Conservation (phyloP, 2,329 filamentous ascomycete genomes). For the Clathrospora elynae region DNA sequence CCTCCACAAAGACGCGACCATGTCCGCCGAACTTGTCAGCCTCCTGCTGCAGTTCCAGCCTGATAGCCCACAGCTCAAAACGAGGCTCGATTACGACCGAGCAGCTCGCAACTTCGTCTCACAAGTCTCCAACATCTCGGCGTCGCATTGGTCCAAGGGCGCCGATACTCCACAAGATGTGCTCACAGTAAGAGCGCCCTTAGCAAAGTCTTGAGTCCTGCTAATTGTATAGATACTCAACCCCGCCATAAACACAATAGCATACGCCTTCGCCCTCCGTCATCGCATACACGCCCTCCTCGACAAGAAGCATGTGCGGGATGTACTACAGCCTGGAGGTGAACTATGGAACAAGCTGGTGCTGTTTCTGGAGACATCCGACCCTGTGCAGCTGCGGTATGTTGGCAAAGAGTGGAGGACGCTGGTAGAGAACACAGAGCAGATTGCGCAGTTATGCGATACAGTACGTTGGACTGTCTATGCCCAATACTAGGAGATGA, state of each 20-base stretch:
- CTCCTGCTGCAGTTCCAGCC: constrained; percentile 45
- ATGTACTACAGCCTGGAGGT: constrained; percentile 52
- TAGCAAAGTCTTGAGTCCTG: background rate
- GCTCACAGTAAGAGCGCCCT: constrained; percentile 40
- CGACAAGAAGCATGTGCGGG: constrained; percentile 48
- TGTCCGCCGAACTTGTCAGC: constrained; percentile 40
- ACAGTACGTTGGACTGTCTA: constrained; percentile 33
- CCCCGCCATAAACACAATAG: constrained; percentile 63
- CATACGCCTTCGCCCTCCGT: constrained; percentile 62
- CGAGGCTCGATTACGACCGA: constrained; percentile 49
- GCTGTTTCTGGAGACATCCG: constrained; percentile 56
- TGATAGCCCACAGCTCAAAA: constrained; percentile 35
- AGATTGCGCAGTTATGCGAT: constrained; percentile 37
- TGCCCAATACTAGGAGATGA: background rate
- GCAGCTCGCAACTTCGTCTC: constrained; percentile 43
- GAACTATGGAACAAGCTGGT: constrained; percentile 57
- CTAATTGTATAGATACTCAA: constrained; percentile 53
- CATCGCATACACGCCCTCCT: constrained; percentile 51
- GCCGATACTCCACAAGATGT: constrained; percentile 49
- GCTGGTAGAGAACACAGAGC: constrained; percentile 51
- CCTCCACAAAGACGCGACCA: constrained; percentile 16
- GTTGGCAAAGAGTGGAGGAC: constrained; percentile 54
- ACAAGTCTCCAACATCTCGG: constrained; percentile 42
- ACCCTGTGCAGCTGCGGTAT: constrained; percentile 61
- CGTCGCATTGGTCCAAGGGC: constrained; percentile 42